Evolutionary conservation across 1,284 basidiomycete genomes (phyloP), one percentile per base, ranked within the genome.

Genomic region (Microbotryum silenes-acaulis): DNA sequence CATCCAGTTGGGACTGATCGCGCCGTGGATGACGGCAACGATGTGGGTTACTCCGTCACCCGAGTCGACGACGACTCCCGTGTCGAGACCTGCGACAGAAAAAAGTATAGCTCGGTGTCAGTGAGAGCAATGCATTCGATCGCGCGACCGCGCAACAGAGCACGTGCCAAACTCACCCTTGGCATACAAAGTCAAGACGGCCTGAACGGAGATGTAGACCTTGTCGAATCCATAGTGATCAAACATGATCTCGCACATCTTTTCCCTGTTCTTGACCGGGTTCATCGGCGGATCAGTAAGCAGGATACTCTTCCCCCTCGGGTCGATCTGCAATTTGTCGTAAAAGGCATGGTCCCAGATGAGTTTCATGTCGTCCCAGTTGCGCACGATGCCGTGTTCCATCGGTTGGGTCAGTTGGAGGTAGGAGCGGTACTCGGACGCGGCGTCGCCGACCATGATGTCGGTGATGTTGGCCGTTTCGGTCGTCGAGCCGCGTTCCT

Each of bases 201-300:
- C 96, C 80, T 99, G 96, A 70, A 99, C 97, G 25, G 94, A 94
- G 2, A 99, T 86, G 75, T 98, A 98, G 62, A 98, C 91, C 0
- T 91, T 90, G 25, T 86, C 86, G 73, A 98, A 97, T 6, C 91
- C 91, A 76, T 97, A 99, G 72, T 96, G 89, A 78, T 99, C 96
- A 75, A 98, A 97, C 94, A 99, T 98, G 74, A 97, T 91, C 77
- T 98, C 87, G 64, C 85, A 87, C 93, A 98, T 97, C 74, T 84
- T 81, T 77, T 93, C 86, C 71, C 96, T 79, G 77, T 98, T 98
- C 68, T 78, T 85, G 74, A 87, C 91, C 5, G 96, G 96, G 78
- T 98, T 98, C 94, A 98, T 97, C 49, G 94, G 96, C n/a, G 96
- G 96, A 76, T 99, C 96, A 1, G 96, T 98, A 70, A 99, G 81